phyloP scores from a whole-genome alignment of 495 filamentous ascomycete genomes.

The Tuber aestivum region DNA sequence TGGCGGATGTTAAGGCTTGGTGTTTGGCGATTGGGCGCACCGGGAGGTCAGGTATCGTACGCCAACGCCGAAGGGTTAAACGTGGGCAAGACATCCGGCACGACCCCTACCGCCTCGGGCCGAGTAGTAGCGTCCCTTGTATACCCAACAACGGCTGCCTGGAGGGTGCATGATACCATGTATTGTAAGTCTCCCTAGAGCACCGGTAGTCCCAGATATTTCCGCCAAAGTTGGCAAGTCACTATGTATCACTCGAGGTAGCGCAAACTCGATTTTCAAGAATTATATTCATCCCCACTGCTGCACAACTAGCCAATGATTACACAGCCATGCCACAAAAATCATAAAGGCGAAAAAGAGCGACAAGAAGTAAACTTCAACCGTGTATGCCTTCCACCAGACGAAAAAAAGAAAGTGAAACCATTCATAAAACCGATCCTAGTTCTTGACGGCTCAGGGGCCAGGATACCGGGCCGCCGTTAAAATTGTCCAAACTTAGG shows the following conservation, averaged over 20 bases:
- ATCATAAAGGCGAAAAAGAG: too few species aligned
- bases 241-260: neutral
- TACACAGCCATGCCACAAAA: neutral
- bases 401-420: neutral
- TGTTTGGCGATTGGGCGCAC: too few species aligned
- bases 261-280: neutral
- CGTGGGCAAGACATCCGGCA: conserved; percentile 44
- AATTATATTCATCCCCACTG: neutral
- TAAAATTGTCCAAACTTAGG: neutral
- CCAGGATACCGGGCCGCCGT: neutral
- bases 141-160: neutral
- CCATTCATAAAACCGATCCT: neutral
- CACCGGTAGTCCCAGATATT: neutral
- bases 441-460: neutral
- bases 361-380: neutral
- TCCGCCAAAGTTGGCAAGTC: neutral
- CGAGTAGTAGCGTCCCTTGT: too few species aligned
- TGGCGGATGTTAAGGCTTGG: too few species aligned
- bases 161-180: neutral
- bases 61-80: too few species aligned
- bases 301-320: neutral
- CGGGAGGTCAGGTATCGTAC: too few species aligned
- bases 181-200: neutral
- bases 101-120: conserved; percentile 49
- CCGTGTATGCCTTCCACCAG: neutral